Base-by-base conservation (phyloP, 441 rosid genomes). In the Pelargonium australe region DNA sequence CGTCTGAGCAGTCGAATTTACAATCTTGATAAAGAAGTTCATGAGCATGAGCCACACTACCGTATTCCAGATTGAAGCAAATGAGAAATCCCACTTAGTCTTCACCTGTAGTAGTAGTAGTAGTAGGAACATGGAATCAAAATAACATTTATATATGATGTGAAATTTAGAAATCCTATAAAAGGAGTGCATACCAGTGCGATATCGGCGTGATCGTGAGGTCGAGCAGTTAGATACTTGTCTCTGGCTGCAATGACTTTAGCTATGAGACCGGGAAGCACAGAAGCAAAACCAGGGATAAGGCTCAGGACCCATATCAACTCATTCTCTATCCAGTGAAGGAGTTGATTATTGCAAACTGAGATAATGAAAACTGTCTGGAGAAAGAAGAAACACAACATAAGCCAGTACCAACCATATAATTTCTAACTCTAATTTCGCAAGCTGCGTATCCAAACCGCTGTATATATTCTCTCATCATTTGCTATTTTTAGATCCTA, bases 31-130 rank as follows among this genome's bases (percentile, higher is more conserved):
- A 72, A 90, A 92, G 90, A 92, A 95, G 84, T 93, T 91, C 72
- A 93, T 64, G 61, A 93, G 98, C 98, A 93, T 90, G 67, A 95
- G 90, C 98, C 97, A 95, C 43, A 95, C 99, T 0, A 90, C 73
- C 4, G 90, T 79, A 63, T 90, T 95, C 99, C 99, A 95, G 68
- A 90, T 67, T n/a, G 91, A 80, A 37, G 97, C 82, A 72, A 90
- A 80, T 2, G 98, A 95, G 67, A 95, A 79, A 74, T 87, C 90
- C 95, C 96, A 92, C 70, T 85, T 89, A 25, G 34, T 60, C 72
- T 86, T 89, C 31, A 70, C 87, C 98, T 87, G 83, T 66, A 37
- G 40, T 20, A 20, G 83, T 66, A 37, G 40, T 20, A 20, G 37
- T 31, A 31, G 37, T 31, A 31, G 37, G 37, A 2, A 31, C 37